A percentile compares a stretch with the other conserved stretches of the same genome.
Evolutionary conservation across 345 rosid genomes (phyloP).

Genomic region (Boechera retrofracta): DNA sequence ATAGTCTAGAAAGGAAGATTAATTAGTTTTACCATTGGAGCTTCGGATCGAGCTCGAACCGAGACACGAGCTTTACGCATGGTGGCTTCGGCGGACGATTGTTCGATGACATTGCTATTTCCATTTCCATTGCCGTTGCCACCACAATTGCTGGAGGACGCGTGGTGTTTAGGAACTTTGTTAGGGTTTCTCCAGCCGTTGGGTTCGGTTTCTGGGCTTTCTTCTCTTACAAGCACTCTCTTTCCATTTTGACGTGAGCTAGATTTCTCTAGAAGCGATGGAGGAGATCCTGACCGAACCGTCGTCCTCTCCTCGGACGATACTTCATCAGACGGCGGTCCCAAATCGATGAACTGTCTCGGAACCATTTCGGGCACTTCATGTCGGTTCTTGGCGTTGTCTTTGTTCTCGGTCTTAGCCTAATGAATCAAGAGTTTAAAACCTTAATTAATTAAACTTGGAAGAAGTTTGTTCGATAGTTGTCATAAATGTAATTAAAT

Average conservation of each 20-base stretch:
- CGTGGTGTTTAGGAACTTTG: slow-evolving; percentile 58
- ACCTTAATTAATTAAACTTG: not conserved
- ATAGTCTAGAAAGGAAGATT: not conserved
- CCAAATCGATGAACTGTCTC: slow-evolving; percentile 69
- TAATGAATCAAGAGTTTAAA: slow-evolving; percentile 21
- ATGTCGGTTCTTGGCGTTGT: slow-evolving; percentile 13
- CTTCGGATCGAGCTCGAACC: slow-evolving; percentile 93
- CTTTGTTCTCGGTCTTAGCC: slow-evolving; percentile 35
- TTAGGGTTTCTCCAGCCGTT: slow-evolving; percentile 65
- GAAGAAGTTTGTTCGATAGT: not conserved
- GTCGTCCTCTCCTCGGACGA: slow-evolving; percentile 77
- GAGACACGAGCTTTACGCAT: slow-evolving; percentile 99
- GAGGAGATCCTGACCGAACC: slow-evolving; percentile 50
- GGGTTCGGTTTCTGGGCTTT: slow-evolving; percentile 68
- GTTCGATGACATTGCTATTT: slow-evolving; percentile 52
- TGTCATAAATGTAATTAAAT: not conserved
- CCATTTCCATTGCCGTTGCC: not conserved
- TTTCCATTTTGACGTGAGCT: slow-evolving; percentile 39
- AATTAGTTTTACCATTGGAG: slow-evolving; percentile 41
- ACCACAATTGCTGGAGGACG: slow-evolving; percentile 25
- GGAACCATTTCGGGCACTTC: slow-evolving; percentile 51
- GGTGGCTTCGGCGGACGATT: slow-evolving; percentile 69
- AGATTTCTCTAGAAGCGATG: slow-evolving; percentile 44
- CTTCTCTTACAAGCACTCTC: slow-evolving; percentile 59
- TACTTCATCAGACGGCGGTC: slow-evolving; percentile 59